Evolutionary conservation across 1,284 basidiomycete genomes (phyloP).

Genomic region (Sporisorium exsertum): DNA sequence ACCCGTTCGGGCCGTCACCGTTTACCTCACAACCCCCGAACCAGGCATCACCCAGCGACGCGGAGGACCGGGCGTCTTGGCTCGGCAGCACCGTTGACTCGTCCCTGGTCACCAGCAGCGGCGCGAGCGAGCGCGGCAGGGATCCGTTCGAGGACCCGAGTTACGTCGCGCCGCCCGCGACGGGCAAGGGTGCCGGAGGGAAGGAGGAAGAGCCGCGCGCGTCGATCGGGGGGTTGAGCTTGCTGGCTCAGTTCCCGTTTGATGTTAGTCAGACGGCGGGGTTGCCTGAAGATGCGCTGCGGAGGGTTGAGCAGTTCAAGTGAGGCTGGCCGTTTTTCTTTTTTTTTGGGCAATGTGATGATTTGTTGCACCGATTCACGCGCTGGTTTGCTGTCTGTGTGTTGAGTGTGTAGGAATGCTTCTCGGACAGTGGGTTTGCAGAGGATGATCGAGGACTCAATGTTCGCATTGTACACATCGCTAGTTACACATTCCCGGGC

Average conservation of each 20-base stretch:
- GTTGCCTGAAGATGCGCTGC: slow-evolving; percentile 19
- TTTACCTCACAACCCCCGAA: neutral
- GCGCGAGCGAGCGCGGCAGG: neutral
- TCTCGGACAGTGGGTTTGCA: neutral
- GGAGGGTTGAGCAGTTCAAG: slow-evolving; percentile 20
- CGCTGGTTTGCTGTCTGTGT: too few species aligned
- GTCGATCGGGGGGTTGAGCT: slow-evolving; percentile 30
- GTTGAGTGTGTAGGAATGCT: too few species aligned
- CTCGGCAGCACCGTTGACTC: neutral
- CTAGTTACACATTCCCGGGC: too few species aligned
- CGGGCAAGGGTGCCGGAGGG: neutral
- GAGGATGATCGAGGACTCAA: too few species aligned
- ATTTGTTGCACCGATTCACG: too few species aligned
- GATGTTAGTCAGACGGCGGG: slow-evolving; percentile 1
- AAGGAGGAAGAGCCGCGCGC: neutral
- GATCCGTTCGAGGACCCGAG: slow-evolving; percentile 19
- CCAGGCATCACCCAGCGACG: slow-evolving; percentile 19
- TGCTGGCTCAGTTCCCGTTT: slow-evolving; percentile 31
- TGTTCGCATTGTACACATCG: too few species aligned
- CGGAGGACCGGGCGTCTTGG: slow-evolving; percentile 17
- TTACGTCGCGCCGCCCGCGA: neutral
- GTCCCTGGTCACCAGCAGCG: neutral
- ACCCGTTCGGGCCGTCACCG: slow-evolving; percentile 26
- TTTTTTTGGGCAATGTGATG: neutral
- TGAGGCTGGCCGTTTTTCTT: neutral